phyloP scores from a whole-genome alignment of 257 asterid species.

The Nicotiana sylvestris region DNA sequence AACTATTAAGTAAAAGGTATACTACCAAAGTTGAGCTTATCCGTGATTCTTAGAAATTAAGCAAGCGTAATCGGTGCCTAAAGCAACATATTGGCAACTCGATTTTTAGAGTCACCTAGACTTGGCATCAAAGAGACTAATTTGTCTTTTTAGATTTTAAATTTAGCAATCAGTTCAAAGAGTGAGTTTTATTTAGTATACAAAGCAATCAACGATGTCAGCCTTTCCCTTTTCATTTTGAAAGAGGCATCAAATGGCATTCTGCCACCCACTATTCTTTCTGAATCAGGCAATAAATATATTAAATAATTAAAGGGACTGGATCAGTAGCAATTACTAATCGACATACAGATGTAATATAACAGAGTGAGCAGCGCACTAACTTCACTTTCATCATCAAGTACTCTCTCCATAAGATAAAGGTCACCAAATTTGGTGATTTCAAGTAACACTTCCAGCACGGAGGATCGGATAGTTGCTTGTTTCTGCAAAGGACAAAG shows the following conservation, averaged over 20 bases:
- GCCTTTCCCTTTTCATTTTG: not conserved
- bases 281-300: not conserved
- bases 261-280: not conserved
- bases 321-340: not conserved
- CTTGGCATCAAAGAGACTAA: not conserved
- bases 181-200: not conserved
- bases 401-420: conserved; percentile 92
- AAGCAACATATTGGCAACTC: not conserved
- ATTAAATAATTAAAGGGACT: not conserved
- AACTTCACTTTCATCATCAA: conserved; percentile 90
- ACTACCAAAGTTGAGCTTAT: not conserved
- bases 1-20: not conserved
- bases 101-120: not conserved
- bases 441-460: conserved; percentile 81
- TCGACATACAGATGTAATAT: not conserved
- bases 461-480: conserved; percentile 79
- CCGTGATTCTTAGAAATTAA: not conserved
- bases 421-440: conserved; percentile 88
- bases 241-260: conserved; percentile 4
- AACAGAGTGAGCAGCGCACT: conserved; percentile 26
- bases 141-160: not conserved
- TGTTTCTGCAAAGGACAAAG: conserved; percentile 61
- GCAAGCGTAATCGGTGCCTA: not conserved
- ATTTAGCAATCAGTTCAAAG: not conserved
- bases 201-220: not conserved